Evolutionary conservation across 2,329 filamentous ascomycete genomes (phyloP).

Genomic region (Biscogniauxia marginata): DNA sequence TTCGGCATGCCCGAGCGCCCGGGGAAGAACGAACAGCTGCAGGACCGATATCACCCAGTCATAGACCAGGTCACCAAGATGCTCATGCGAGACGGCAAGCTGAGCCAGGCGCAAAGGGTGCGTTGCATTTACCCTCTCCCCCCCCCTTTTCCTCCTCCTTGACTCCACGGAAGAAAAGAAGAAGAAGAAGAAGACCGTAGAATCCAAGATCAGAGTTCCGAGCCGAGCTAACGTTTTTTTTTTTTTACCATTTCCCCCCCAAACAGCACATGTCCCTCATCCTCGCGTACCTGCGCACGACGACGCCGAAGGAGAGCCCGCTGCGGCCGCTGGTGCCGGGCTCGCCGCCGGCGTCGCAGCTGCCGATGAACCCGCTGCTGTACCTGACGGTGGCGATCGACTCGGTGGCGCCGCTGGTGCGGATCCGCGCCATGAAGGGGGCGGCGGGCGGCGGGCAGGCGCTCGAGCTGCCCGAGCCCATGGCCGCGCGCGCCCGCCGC

Average conservation of each 20-base stretch:
- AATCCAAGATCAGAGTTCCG: neutral
- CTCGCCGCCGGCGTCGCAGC: slow-evolving; percentile 70
- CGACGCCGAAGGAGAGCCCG: slow-evolving; percentile 73
- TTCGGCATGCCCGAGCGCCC: slow-evolving; percentile 71
- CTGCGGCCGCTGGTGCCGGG: slow-evolving; percentile 71
- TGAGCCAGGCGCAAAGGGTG: slow-evolving; percentile 86
- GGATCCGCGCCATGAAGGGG: slow-evolving; percentile 72
- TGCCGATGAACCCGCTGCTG: slow-evolving; percentile 84
- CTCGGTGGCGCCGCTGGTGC: slow-evolving; percentile 85
- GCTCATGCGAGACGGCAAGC: slow-evolving; percentile 88
- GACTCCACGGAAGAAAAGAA: neutral
- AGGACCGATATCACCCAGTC: slow-evolving; percentile 81
- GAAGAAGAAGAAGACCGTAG: slow-evolving; percentile 3
- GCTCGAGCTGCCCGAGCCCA: slow-evolving; percentile 78
- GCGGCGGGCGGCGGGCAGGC: slow-evolving; percentile 82
- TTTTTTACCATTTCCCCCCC: neutral
- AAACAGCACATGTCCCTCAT: slow-evolving; percentile 85
- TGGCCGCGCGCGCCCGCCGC: slow-evolving; percentile 72
- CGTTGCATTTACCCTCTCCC: slow-evolving; percentile 28
- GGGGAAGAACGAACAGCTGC: slow-evolving; percentile 54
- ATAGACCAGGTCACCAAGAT: slow-evolving; percentile 85
- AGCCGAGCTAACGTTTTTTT: slow-evolving; percentile 6
- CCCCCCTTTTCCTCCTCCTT: neutral
- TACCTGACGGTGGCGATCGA: slow-evolving; percentile 92
- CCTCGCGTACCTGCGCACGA: slow-evolving; percentile 80